These are phyloP conservation scores for Neofusicoccum kwambonambiense DNA, from an alignment of 2,329 filamentous ascomycete genomes.

Conservation along the genomic window DNA sequence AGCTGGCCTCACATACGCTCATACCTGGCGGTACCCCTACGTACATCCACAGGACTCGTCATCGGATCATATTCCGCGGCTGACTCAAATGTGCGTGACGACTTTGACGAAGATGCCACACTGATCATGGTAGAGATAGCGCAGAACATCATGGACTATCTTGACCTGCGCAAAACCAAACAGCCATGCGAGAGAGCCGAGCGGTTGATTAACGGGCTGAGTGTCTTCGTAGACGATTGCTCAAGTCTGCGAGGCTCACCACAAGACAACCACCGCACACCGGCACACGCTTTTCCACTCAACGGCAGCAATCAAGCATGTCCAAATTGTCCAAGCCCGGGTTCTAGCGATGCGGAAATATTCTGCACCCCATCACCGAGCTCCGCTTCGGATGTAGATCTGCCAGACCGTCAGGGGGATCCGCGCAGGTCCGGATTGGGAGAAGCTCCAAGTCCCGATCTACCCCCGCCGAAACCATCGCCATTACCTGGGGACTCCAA, in stretches of 20 bases:
- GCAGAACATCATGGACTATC: constrained; percentile 23
- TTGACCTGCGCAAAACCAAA: not conserved
- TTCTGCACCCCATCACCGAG: not conserved
- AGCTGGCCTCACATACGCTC: constrained; percentile 29
- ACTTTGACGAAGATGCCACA: constrained; percentile 29
- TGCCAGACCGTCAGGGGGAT: not conserved
- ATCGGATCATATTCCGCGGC: constrained; percentile 34
- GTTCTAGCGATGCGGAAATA: not conserved
- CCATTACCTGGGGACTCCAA: not conserved
- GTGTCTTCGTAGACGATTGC: constrained; percentile 24
- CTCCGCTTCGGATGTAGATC: not conserved
- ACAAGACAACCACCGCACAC: too few species aligned
- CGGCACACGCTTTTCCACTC: too few species aligned
- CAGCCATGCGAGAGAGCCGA: not conserved
- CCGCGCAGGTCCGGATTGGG: not conserved
- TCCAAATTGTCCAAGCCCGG: not conserved
- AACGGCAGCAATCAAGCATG: not conserved
- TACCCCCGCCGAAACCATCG: not conserved
- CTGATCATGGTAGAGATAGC: not conserved
- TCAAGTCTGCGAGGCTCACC: too few species aligned
- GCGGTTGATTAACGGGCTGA: constrained; percentile 30
- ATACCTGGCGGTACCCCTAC: constrained; percentile 35
- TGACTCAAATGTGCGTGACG: constrained; percentile 25
- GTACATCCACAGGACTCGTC: constrained; percentile 31
- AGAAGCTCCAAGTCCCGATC: not conserved